Percentiles rank a stretch among this genome's conserved stretches.
Conservation (phyloP, 441 rosid genomes). For the Erodium moschatum region DNA sequence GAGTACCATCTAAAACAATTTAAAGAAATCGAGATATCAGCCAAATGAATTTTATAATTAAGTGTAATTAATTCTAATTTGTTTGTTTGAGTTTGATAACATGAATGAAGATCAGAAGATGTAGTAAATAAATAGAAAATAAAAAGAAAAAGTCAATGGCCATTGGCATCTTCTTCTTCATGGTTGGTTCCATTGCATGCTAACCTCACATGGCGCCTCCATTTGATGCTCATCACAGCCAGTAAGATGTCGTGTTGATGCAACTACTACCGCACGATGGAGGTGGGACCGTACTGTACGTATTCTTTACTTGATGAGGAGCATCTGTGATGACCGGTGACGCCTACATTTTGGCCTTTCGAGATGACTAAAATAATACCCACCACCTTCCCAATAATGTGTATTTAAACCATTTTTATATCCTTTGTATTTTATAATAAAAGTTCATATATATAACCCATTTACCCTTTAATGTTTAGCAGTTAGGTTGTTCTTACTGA, state of each 20-base stretch:
- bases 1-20: too few species aligned
- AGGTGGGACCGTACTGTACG: neutral
- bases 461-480: too few species aligned
- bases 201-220: neutral
- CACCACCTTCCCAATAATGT: neutral
- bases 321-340: neutral
- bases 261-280: neutral
- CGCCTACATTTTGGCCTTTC: neutral
- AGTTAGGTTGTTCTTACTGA: too few species aligned
- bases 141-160: neutral
- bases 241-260: neutral
- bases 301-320: neutral
- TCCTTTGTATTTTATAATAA: too few species aligned
- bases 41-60: too few species aligned
- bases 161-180: neutral
- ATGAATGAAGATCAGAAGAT: too few species aligned
- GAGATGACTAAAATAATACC: neutral
- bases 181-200: neutral
- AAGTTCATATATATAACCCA: too few species aligned
- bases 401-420: too few species aligned
- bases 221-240: neutral
- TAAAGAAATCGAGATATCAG: too few species aligned
- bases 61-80: too few species aligned
- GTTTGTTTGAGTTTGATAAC: too few species aligned
- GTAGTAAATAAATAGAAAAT: neutral